Conservation (phyloP, 257 asterid species). For the Solanum medicagineum region DNA sequence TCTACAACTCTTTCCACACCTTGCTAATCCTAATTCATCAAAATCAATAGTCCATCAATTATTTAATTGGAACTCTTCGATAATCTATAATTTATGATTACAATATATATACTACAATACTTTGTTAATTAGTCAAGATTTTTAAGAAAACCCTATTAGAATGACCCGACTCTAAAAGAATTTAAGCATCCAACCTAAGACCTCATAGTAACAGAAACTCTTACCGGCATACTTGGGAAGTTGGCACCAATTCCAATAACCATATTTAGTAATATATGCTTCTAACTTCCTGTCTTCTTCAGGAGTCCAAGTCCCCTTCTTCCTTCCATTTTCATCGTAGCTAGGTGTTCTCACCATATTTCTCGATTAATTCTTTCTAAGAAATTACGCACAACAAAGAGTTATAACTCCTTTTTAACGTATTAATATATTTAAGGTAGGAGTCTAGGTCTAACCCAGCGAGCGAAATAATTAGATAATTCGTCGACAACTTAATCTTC, state of each 20-base stretch:
- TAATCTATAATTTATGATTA: too few relatives aligned
- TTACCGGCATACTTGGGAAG: conserved; percentile 5
- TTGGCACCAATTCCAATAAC: conserved; percentile 6
- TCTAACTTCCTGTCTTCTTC: conserved; percentile 4
- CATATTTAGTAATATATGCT: conserved; percentile 1
- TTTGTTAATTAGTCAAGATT: neutral
- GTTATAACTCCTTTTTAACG: neutral
- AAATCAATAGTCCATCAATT: neutral
- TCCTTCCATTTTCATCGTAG: neutral
- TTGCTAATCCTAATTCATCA: neutral
- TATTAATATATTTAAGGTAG: neutral
- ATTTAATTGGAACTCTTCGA: neutral
- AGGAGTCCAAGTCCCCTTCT: conserved; percentile 1
- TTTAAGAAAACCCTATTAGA: neutral
- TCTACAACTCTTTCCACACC: conserved; percentile 13
- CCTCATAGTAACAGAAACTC: neutral
- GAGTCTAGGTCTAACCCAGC: neutral
- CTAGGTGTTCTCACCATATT: neutral
- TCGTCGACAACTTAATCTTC: too few relatives aligned
- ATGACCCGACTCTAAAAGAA: neutral
- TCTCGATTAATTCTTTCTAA: neutral
- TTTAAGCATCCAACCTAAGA: neutral
- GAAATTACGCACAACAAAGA: neutral
- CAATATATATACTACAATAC: too few relatives aligned
- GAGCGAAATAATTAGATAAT: neutral